Evolutionary conservation across 2,329 filamentous ascomycete genomes (phyloP).

Genomic region (Trichoderma guizhouense): DNA sequence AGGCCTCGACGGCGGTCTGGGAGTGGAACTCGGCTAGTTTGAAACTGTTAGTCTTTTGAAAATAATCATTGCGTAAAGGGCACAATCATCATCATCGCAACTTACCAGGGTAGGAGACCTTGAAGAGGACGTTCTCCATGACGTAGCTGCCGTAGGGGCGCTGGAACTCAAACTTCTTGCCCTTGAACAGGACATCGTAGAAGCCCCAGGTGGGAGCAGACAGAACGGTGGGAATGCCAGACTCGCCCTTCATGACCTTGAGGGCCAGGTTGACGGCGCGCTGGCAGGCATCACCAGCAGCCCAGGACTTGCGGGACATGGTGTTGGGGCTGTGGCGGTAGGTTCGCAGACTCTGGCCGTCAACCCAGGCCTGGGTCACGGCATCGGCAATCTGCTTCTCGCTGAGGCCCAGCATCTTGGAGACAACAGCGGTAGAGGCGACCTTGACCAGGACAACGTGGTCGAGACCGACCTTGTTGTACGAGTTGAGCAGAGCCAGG

Average conservation of each 20-base stretch:
- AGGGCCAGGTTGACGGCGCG: conserved; percentile 86
- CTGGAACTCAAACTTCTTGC: conserved; percentile 95
- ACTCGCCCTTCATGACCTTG: conserved; percentile 88
- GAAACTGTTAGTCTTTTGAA: not conserved
- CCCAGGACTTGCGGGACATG: conserved; percentile 99
- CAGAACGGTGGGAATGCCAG: conserved; percentile 86
- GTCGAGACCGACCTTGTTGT: conserved; percentile 97
- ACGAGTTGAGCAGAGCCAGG: conserved; percentile 94
- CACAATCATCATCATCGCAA: not conserved
- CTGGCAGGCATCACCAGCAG: conserved; percentile 96
- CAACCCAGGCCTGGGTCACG: conserved; percentile 95
- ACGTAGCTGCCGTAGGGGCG: conserved; percentile 96
- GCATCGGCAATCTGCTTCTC: conserved; percentile 93
- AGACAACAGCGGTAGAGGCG: conserved; percentile 87
- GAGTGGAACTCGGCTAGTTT: conserved; percentile 88
- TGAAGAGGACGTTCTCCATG: conserved; percentile 99
- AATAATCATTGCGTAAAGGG: not conserved
- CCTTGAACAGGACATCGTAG: conserved; percentile 97
- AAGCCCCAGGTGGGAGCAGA: conserved; percentile 95
- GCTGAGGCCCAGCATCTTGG: conserved; percentile 87
- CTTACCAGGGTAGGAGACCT: conserved; percentile 94
- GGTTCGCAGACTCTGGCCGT: conserved; percentile 91
- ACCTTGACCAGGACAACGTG: conserved; percentile 99
- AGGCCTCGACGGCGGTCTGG: conserved; percentile 94
- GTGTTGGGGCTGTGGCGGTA: conserved; percentile 98